These are phyloP conservation scores for Diutina sp. DNA, from an alignment of 1,139 yeast species.

Conservation along the genomic window DNA sequence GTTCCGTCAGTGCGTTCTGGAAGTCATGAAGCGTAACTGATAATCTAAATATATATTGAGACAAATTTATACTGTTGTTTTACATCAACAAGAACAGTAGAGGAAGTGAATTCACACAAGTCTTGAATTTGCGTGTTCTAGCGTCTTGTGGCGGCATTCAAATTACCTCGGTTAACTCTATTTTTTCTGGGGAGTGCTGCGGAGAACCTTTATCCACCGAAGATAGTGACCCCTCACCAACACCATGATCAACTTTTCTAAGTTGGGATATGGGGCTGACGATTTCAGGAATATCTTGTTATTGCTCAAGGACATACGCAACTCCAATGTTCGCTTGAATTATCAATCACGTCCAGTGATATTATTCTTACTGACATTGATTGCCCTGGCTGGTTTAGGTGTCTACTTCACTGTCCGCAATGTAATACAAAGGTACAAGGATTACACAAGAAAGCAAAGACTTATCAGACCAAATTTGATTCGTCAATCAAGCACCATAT, in stretches of 20 bases:
- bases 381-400: conserved; percentile 33
- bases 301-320: not conserved
- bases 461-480: conserved; percentile 26
- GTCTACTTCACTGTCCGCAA: conserved; percentile 20
- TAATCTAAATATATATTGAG: no score
- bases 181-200: not conserved
- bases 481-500: conserved; percentile 28
- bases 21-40: not conserved
- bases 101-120: not conserved
- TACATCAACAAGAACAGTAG: not conserved
- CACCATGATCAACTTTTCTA: conserved; percentile 1
- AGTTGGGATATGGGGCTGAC: not conserved
- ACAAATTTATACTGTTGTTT: no score
- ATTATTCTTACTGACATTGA: conserved; percentile 27
- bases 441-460: conserved; percentile 14
- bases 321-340: conserved; percentile 22
- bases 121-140: not conserved
- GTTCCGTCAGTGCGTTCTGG: conserved; percentile 44
- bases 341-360: conserved; percentile 34
- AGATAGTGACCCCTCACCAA: not conserved
- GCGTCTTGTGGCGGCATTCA: not conserved
- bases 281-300: not conserved
- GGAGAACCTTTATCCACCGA: not conserved
- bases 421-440: conserved; percentile 19
- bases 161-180: not conserved